These are phyloP conservation scores for Kurtzmaniella cleridarum DNA, from an alignment of 805 yeast species.

Conservation along the genomic window DNA sequence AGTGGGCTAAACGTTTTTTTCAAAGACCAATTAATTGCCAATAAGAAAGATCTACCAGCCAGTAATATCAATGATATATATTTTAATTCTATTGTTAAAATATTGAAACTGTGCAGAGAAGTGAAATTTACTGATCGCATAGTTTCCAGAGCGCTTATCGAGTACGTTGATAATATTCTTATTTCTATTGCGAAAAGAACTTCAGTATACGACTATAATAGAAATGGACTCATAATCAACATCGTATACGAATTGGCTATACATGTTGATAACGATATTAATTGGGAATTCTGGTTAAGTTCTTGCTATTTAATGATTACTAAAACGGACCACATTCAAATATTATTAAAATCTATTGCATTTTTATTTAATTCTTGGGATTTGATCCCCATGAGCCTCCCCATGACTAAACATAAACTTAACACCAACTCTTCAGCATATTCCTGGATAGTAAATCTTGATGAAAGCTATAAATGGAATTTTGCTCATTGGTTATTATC, in stretches of 20 bases:
- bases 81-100: slow-evolving; percentile 34
- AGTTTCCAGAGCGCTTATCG: slow-evolving; percentile 9
- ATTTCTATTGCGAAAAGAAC: slow-evolving; percentile 29
- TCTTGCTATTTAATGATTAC: slow-evolving; percentile 54
- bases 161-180: slow-evolving; percentile 29
- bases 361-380: slow-evolving; percentile 74
- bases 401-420: slow-evolving; percentile 4
- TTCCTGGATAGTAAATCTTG: slow-evolving; percentile 36
- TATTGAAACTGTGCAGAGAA: slow-evolving; percentile 35
- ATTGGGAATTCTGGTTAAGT: slow-evolving; percentile 77
- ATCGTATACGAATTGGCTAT: slow-evolving; percentile 35
- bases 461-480: slow-evolving; percentile 42
- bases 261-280: slow-evolving; percentile 33
- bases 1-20: slow-evolving; percentile 2
- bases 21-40: slow-evolving; percentile 1
- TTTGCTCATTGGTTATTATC: slow-evolving; percentile 52
- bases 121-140: slow-evolving; percentile 17
- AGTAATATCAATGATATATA: slow-evolving; percentile 20
- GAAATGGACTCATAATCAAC: slow-evolving; percentile 35
- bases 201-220: slow-evolving; percentile 32
- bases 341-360: slow-evolving; percentile 58
- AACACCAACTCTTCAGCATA: slow-evolving; percentile 1
- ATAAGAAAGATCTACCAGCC: slow-evolving; percentile 2
- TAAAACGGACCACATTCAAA: slow-evolving; percentile 53
- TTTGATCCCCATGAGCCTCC: slow-evolving; percentile 42